phyloP scores from a whole-genome alignment of 306 rosid species.

The Inga laurina region DNA sequence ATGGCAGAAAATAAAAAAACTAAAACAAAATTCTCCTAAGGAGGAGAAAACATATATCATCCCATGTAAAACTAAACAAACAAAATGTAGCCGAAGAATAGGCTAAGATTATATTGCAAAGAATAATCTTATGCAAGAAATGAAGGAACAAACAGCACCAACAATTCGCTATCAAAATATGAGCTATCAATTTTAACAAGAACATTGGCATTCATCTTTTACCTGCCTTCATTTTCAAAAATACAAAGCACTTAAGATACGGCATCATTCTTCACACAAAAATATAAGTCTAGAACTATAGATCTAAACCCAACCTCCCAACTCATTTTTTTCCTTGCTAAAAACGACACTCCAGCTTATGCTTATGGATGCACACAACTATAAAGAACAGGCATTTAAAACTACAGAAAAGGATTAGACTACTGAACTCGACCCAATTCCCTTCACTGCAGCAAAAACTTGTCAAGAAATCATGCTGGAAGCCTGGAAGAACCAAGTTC shows the following conservation, averaged over 20 bases:
- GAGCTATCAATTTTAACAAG: no score
- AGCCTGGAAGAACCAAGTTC: not conserved
- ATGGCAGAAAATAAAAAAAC: not conserved
- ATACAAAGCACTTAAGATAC: conserved; percentile 3
- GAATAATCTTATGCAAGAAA: not conserved
- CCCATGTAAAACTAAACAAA: conserved; percentile 10
- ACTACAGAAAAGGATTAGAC: not conserved
- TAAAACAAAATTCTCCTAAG: not conserved
- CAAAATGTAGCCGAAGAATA: not conserved
- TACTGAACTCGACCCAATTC: conserved; percentile 19
- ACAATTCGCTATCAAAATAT: no score
- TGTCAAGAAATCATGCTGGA: conserved; percentile 17
- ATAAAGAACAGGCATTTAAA: no score
- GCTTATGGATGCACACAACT: no score
- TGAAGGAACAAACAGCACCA: not conserved
- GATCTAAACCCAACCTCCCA: not conserved
- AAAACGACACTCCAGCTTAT: no score
- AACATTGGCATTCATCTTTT: not conserved
- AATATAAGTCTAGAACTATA: conserved; percentile 9
- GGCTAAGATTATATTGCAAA: not conserved
- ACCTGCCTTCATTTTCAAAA: conserved; percentile 13
- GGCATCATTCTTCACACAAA: not conserved
- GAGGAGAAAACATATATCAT: conserved; percentile 9
- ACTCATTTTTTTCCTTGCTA: no score
- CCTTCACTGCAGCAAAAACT: not conserved